Evolutionary conservation across 176 grass and related monocot species (phyloP).

Genomic region (Cenchrus americanus): DNA sequence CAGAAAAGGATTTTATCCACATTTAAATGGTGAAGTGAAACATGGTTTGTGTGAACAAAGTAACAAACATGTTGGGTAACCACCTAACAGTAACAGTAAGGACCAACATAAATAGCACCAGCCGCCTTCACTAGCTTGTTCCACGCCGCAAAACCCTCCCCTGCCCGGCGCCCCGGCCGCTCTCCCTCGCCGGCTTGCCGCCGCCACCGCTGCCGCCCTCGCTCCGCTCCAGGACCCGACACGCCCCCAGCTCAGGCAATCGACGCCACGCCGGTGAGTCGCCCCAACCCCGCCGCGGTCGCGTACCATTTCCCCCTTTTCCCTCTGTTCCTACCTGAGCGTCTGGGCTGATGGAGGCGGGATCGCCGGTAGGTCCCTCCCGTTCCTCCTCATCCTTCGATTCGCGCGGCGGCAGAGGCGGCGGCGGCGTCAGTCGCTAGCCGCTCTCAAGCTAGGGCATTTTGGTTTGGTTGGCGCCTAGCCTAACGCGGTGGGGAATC

Average conservation of each 20-base stretch:
- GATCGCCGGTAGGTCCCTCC: not conserved
- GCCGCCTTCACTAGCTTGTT: not conserved
- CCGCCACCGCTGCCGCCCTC: not conserved
- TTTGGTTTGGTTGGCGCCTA: not conserved
- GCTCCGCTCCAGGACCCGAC: not conserved
- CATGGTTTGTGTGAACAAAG: too few relatives aligned
- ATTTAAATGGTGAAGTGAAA: too few relatives aligned
- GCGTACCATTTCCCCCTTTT: not conserved
- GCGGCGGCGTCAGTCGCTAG: not conserved
- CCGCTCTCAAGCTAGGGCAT: not conserved
- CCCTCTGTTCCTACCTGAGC: not conserved
- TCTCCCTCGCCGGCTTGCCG: not conserved
- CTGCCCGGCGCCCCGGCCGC: not conserved
- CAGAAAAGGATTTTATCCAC: too few relatives aligned
- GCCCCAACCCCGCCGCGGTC: not conserved
- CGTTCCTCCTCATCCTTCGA: not conserved
- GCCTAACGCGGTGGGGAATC: not conserved
- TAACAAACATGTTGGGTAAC: too few relatives aligned
- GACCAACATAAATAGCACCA: not conserved
- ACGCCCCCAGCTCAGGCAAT: not conserved
- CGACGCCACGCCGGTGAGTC: not conserved
- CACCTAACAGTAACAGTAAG: too few relatives aligned
- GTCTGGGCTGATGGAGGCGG: not conserved
- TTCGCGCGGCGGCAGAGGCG: not conserved
- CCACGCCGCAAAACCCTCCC: not conserved